Percentiles rank a stretch among this genome's conserved stretches.
phyloP scores from a whole-genome alignment of 805 yeast genomes.

The Komagataella pastoris region DNA sequence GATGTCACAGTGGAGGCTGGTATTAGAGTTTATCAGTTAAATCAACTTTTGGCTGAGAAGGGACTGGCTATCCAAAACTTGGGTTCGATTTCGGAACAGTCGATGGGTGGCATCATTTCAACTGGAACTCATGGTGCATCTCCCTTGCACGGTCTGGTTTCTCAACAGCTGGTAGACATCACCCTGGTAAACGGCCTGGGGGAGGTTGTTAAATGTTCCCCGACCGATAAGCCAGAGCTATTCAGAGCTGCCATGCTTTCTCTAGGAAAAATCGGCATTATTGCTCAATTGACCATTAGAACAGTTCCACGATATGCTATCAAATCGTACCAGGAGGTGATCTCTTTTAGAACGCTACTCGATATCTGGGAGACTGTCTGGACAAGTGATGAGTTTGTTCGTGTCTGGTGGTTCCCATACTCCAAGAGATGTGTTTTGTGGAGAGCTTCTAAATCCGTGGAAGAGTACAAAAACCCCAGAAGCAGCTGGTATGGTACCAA shows the following conservation, averaged over 20 bases:
- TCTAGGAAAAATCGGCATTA: slow-evolving; percentile 84
- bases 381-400: slow-evolving; percentile 80
- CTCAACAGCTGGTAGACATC: slow-evolving; percentile 75
- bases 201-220: slow-evolving; percentile 51
- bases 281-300: slow-evolving; percentile 74
- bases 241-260: slow-evolving; percentile 79
- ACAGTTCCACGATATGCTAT: slow-evolving; percentile 76
- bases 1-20: slow-evolving; percentile 97
- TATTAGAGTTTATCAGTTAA: slow-evolving; percentile 61
- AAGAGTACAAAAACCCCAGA: slow-evolving; percentile 49
- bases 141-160: slow-evolving; percentile 80
- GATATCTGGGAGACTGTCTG: slow-evolving; percentile 67
- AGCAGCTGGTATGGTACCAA: slow-evolving; percentile 78
- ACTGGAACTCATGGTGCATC: slow-evolving; percentile 97
- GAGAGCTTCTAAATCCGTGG: slow-evolving; percentile 73
- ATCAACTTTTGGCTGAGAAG: slow-evolving; percentile 44
- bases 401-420: slow-evolving; percentile 98
- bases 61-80: slow-evolving; percentile 79
- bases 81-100: slow-evolving; percentile 90
- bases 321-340: slow-evolving; percentile 69
- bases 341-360: slow-evolving; percentile 62
- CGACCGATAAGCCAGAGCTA: slow-evolving; percentile 44
- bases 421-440: slow-evolving; percentile 75
- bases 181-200: slow-evolving; percentile 70
- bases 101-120: slow-evolving; percentile 89